phyloP scores from a whole-genome alignment of 257 asterid species.

The Ocimum tenuiflorum region DNA sequence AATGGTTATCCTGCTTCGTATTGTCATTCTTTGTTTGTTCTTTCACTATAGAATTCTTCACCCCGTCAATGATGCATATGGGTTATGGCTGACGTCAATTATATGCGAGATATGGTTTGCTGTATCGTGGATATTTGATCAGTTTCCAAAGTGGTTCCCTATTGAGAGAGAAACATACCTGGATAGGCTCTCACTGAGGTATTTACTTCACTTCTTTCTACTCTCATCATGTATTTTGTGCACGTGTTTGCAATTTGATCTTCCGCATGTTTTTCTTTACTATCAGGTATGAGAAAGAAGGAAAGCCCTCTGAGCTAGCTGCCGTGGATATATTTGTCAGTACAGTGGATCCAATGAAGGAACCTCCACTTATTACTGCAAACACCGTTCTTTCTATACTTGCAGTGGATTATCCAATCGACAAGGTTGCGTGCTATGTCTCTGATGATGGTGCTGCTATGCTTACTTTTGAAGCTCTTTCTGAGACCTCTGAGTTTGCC shows the following conservation, averaged over 20 bases:
- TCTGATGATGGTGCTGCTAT: conserved; percentile 93
- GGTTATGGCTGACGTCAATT: conserved; percentile 82
- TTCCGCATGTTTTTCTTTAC: too few relatives aligned
- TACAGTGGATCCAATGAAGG: conserved; percentile 85
- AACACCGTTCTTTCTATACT: conserved; percentile 82
- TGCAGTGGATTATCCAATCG: conserved; percentile 77
- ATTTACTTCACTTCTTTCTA: conserved; percentile 8
- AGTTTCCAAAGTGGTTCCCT: conserved; percentile 92
- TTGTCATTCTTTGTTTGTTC: conserved; percentile 66
- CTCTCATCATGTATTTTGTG: too few relatives aligned
- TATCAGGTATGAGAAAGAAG: conserved; percentile 88
- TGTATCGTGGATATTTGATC: conserved; percentile 88
- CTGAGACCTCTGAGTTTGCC: conserved; percentile 77
- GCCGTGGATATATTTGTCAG: conserved; percentile 69
- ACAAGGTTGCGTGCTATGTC: conserved; percentile 70
- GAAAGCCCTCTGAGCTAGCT: conserved; percentile 64
- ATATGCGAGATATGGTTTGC: conserved; percentile 96
- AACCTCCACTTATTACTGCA: conserved; percentile 75
- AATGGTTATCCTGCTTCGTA: conserved; percentile 64
- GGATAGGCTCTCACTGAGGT: conserved; percentile 82
- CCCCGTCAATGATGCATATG: conserved; percentile 74
- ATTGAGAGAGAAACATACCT: conserved; percentile 84
- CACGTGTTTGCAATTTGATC: too few relatives aligned
- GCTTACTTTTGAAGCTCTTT: conserved; percentile 83
- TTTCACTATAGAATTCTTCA: conserved; percentile 79